Conservation (phyloP, 2,329 filamentous ascomycete genomes). For the Fusarium avenaceum region DNA sequence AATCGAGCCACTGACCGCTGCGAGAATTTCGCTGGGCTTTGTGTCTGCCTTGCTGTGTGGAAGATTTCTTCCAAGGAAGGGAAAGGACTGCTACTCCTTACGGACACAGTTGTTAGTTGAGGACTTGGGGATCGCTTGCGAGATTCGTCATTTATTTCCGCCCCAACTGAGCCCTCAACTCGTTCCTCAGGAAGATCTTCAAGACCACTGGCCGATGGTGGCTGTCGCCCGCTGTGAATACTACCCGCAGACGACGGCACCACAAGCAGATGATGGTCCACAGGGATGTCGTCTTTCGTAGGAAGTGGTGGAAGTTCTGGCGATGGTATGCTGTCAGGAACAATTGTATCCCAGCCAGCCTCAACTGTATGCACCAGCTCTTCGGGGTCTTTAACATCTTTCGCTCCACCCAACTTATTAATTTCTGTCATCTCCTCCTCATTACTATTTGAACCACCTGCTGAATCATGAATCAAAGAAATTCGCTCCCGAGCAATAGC, state of each 20-base stretch:
- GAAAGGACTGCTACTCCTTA: slow-evolving; percentile 53
- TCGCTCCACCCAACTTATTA: neutral
- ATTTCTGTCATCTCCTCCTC: neutral
- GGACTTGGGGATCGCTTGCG: slow-evolving; percentile 32
- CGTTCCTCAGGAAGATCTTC: slow-evolving; percentile 48
- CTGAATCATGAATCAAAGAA: slow-evolving; percentile 5
- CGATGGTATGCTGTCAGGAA: slow-evolving; percentile 45
- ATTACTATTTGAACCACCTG: slow-evolving; percentile 1
- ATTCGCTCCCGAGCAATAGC: slow-evolving; percentile 12
- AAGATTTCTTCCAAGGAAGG: slow-evolving; percentile 58
- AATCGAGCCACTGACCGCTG: slow-evolving; percentile 47
- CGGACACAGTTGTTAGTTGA: slow-evolving; percentile 36
- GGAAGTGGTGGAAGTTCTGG: slow-evolving; percentile 25
- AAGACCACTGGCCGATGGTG: slow-evolving; percentile 58
- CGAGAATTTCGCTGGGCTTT: slow-evolving; percentile 52
- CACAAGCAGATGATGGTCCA: slow-evolving; percentile 21
- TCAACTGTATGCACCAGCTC: slow-evolving; percentile 17
- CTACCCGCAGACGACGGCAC: slow-evolving; percentile 54
- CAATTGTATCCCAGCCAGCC: slow-evolving; percentile 32
- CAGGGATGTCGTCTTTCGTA: slow-evolving; percentile 13
- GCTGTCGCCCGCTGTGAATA: slow-evolving; percentile 64
- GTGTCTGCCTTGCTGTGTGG: slow-evolving; percentile 56
- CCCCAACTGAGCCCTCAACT: slow-evolving; percentile 42
- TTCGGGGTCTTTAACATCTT: slow-evolving; percentile 23
- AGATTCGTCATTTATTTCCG: slow-evolving; percentile 40